Percentiles rank a stretch among this genome's conserved stretches.
Conservation (phyloP, 768 basidiomycete species). For the Nidularia pulvinata region DNA sequence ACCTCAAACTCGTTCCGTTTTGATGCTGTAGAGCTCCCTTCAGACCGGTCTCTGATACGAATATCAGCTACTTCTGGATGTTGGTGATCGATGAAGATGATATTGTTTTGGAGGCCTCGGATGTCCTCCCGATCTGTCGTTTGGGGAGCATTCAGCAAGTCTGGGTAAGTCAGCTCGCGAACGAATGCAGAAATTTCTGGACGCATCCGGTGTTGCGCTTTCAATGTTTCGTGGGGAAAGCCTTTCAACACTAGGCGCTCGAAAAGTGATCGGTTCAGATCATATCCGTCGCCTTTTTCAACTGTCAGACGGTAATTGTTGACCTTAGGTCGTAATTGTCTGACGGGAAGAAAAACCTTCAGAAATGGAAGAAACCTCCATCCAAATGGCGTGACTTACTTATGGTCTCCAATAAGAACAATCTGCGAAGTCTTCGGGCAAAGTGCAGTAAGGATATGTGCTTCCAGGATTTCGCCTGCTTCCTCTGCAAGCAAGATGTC, state of each 20-base stretch:
- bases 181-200: conserved; percentile 70
- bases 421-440: conserved; percentile 43
- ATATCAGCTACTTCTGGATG: conserved; percentile 49
- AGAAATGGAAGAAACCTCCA: not conserved
- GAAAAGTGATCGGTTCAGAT: conserved; percentile 67
- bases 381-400: conserved; percentile 31
- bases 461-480: conserved; percentile 73
- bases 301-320: conserved; percentile 64
- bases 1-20: conserved; percentile 65
- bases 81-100: conserved; percentile 63
- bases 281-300: conserved; percentile 67
- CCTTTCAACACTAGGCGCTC: conserved; percentile 65
- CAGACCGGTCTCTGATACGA: conserved; percentile 41
- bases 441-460: conserved; percentile 62
- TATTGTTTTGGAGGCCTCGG: conserved; percentile 52
- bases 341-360: conserved; percentile 24
- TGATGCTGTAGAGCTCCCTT: conserved; percentile 46
- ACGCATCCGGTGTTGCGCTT: conserved; percentile 70
- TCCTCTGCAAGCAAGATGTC: conserved; percentile 67
- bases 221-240: conserved; percentile 60
- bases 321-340: conserved; percentile 74
- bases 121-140: conserved; percentile 51
- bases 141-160: conserved; percentile 50
- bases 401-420: conserved; percentile 73
- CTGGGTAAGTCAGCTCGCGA: conserved; percentile 63